Evolutionary conservation across 202 grass and related monocot species (phyloP).

Genomic region (Panicum hallii): DNA sequence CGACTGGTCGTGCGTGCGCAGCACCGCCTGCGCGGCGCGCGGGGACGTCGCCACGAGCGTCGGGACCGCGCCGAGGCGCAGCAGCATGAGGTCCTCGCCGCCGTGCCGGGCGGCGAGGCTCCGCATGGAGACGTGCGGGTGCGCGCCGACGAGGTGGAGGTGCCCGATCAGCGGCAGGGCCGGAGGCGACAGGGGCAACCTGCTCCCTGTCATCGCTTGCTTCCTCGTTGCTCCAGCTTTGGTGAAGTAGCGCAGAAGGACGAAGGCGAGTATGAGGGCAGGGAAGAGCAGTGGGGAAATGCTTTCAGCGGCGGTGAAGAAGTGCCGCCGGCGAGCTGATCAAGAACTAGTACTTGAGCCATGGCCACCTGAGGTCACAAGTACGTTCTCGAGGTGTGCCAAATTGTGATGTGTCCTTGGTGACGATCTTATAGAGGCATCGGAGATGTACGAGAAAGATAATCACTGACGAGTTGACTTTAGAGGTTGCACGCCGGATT

Average conservation of each 20-base stretch:
- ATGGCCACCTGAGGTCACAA: neutral
- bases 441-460: neutral
- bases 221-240: neutral
- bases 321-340: neutral
- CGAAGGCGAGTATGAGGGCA: neutral
- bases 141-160: slow-evolving; percentile 44
- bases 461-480: neutral
- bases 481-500: too few relatives aligned
- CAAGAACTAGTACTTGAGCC: neutral
- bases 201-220: neutral
- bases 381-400: neutral
- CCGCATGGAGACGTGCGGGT: neutral
- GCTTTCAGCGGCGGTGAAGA: neutral
- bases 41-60: slow-evolving; percentile 33
- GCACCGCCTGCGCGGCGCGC: slow-evolving; percentile 32
- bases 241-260: neutral
- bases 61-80: slow-evolving; percentile 38
- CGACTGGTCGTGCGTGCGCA: slow-evolving; percentile 46
- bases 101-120: neutral
- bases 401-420: neutral
- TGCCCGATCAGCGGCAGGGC: slow-evolving; percentile 47
- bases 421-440: neutral
- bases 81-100: slow-evolving; percentile 46
- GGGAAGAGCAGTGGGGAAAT: neutral
- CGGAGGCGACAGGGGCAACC: slow-evolving; percentile 28